Evolutionary conservation across 768 basidiomycete species (phyloP).

Genomic region (Boletales sp.): DNA sequence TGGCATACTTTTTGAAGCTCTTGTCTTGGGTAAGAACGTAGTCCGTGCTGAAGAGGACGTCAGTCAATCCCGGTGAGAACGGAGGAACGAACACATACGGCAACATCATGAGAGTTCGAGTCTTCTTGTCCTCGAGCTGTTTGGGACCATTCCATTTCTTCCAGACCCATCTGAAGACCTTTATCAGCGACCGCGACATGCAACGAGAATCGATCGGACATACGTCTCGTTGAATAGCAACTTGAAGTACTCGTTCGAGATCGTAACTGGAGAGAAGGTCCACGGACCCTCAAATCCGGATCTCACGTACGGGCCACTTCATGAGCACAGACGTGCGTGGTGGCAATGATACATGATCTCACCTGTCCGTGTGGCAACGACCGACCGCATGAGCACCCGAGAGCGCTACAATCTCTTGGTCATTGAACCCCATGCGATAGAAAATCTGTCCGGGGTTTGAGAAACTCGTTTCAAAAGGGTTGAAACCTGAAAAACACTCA

Average conservation of each 20-base stretch:
- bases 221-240: slow-evolving; percentile 85
- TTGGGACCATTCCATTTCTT: slow-evolving; percentile 93
- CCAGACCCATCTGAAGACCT: slow-evolving; percentile 72
- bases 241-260: slow-evolving; percentile 85
- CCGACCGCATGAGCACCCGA: slow-evolving; percentile 94
- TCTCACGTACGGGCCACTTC: slow-evolving; percentile 21
- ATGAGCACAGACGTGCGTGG: neutral
- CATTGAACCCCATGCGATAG: slow-evolving; percentile 86
- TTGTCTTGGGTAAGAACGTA: slow-evolving; percentile 89
- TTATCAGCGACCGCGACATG: neutral
- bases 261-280: slow-evolving; percentile 89
- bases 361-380: slow-evolving; percentile 86
- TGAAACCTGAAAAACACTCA: slow-evolving; percentile 29
- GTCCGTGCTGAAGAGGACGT: slow-evolving; percentile 56
- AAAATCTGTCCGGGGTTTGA: slow-evolving; percentile 43
- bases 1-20: slow-evolving; percentile 84
- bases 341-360: slow-evolving; percentile 10
- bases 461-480: neutral
- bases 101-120: slow-evolving; percentile 90
- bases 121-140: slow-evolving; percentile 92
- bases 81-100: slow-evolving; percentile 52
- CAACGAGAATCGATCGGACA: slow-evolving; percentile 6
- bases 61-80: neutral
- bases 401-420: slow-evolving; percentile 96
- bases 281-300: slow-evolving; percentile 90